These are phyloP conservation scores for Scheffersomyces titani DNA, from an alignment of 1,139 yeast genomes.

Conservation along the genomic window DNA sequence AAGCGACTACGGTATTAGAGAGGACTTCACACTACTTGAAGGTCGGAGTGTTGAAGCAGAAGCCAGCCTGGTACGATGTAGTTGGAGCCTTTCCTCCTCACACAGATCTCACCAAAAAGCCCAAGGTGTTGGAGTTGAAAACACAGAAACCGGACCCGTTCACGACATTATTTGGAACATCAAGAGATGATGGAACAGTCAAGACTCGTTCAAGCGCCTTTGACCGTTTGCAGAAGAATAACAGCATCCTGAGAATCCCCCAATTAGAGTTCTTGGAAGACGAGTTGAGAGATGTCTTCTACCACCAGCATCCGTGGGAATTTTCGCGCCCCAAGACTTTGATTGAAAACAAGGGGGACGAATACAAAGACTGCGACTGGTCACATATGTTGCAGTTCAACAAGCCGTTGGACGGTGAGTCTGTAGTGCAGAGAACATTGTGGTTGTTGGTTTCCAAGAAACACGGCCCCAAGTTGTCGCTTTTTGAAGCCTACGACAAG, in stretches of 20 bases:
- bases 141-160: constrained; percentile 29
- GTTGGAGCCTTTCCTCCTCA: constrained; percentile 81
- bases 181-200: constrained; percentile 20
- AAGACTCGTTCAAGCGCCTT: constrained; percentile 50
- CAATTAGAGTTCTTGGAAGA: constrained; percentile 78
- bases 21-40: constrained; percentile 72
- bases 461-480: constrained; percentile 32
- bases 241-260: constrained; percentile 52
- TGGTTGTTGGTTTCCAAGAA: constrained; percentile 54
- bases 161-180: constrained; percentile 23
- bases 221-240: constrained; percentile 31
- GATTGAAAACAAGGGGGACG: constrained; percentile 69
- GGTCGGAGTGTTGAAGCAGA: constrained; percentile 62
- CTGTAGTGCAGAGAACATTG: constrained; percentile 89
- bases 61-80: constrained; percentile 88
- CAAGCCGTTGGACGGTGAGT: constrained; percentile 85
- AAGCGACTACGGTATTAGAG: constrained; percentile 72
- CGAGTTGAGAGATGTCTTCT: constrained; percentile 75
- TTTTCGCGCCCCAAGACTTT: constrained; percentile 87
- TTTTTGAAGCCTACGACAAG: constrained; percentile 74
- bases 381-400: constrained; percentile 67
- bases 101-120: constrained; percentile 54
- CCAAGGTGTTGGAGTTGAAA: constrained; percentile 33
- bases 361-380: constrained; percentile 66
- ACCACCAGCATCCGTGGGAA: constrained; percentile 98